phyloP scores from a whole-genome alignment of 345 rosid species.

The Draba incana region DNA sequence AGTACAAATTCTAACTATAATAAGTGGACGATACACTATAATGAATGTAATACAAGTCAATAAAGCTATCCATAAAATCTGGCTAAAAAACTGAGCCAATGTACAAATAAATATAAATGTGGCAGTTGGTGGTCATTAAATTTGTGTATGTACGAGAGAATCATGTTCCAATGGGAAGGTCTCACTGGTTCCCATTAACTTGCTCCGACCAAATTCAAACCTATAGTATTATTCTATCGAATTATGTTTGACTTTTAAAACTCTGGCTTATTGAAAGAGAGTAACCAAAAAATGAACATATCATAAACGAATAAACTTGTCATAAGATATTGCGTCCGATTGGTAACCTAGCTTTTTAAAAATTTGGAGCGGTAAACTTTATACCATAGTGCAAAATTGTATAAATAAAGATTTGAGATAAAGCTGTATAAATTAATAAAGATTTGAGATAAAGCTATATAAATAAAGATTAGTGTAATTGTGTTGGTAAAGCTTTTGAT shows the following conservation, averaged over 20 bases:
- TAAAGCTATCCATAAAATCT: constrained; percentile 26
- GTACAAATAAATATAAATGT: constrained; percentile 30
- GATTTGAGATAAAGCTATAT: no score
- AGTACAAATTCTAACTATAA: neutral
- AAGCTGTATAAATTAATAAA: no score
- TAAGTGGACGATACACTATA: constrained; percentile 4
- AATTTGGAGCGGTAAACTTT: no score
- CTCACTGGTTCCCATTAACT: constrained; percentile 36
- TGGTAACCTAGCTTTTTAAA: no score
- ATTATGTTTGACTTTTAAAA: constrained; percentile 23
- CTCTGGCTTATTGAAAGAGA: constrained; percentile 18
- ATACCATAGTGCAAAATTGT: no score
- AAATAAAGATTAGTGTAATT: no score
- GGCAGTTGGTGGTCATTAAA: constrained; percentile 31
- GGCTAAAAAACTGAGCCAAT: constrained; percentile 26
- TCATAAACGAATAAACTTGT: constrained; percentile 20
- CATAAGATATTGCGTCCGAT: neutral
- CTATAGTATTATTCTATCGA: neutral
- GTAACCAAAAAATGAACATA: constrained; percentile 8
- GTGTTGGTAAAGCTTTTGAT: no score
- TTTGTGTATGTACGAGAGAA: constrained; percentile 20
- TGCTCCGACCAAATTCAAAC: constrained; percentile 40
- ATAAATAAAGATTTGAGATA: no score
- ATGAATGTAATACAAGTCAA: constrained; percentile 13
- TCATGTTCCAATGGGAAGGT: constrained; percentile 28